Evolutionary conservation across 345 rosid genomes (phyloP), one percentile per base, ranked within the genome.

Genomic region (Litchi chinensis): DNA sequence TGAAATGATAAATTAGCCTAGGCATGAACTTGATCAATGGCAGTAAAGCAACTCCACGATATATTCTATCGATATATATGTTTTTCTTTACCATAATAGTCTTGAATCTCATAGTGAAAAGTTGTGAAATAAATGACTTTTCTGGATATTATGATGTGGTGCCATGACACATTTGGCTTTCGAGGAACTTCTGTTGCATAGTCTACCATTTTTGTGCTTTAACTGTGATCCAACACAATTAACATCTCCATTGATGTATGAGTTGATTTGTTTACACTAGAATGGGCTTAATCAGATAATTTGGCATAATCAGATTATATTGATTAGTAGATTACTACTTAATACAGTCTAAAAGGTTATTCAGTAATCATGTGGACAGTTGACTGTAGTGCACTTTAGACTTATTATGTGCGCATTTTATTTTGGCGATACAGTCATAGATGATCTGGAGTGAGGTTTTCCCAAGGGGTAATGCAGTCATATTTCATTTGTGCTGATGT

Each of bases 1-100:
- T 52, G 22, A 71, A 16, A 71, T 71, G 62, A 52, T 71, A 32
- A 71, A 46, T 70, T 46, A 16, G 59, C 13, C 6, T 46, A 71
- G 74, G 24, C 2, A 11, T 16, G 19, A 26, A 71, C 37, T 50
- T 21, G 26, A 70, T 70, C 13, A 40, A 50, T 28, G 22, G 44
- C 16, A 26, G 52, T 16, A 24, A 8, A 28, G 74, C 8, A 65
- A 32, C 19, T 39, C 8, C 15, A 67, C n/a, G 10, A 19, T 13
- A 68, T 70, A 18, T 70, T 18, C 40, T 70, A 22, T 24, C n/a
- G 6, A 13, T 41, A 41, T 2, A 1, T 22, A 2, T 24, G 4
- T 8, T 70, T 46, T 70, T 12, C 59, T 48, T 48, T 13, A 22
- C 40, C 62, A 50, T 26, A 70, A 26, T 4, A 32, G 26, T 24